Conservation (phyloP, 768 basidiomycete species). For the Dioszegia hungarica region DNA sequence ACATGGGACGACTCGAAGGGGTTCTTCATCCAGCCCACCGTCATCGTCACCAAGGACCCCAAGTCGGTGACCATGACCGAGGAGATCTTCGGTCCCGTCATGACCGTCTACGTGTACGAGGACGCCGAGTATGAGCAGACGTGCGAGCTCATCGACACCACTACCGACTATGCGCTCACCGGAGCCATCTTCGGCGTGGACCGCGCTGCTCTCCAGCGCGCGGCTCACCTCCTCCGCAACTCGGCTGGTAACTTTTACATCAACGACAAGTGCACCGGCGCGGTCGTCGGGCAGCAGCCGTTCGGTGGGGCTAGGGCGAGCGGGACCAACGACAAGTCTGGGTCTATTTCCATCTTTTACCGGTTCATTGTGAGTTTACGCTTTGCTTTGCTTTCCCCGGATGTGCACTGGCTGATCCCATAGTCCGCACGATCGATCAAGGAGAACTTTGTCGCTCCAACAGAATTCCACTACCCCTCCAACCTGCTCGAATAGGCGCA, state of each 20-base stretch:
- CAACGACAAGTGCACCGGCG: conserved; percentile 79
- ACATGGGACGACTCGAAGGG: conserved; percentile 62
- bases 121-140: conserved; percentile 83
- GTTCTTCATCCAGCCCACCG: conserved; percentile 89
- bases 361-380: conserved; percentile 50
- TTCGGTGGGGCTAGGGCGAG: conserved; percentile 90
- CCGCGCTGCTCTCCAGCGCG: conserved; percentile 70
- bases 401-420: conserved; percentile 51
- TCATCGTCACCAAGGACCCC: conserved; percentile 88
- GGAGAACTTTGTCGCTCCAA: conserved; percentile 85
- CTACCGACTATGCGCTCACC: conserved; percentile 87
- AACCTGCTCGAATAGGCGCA: conserved; percentile 60
- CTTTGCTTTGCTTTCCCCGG: neutral
- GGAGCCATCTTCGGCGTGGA: conserved; percentile 85
- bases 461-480: conserved; percentile 78
- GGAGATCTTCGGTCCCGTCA: conserved; percentile 94
- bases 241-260: conserved; percentile 96
- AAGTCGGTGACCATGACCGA: conserved; percentile 81
- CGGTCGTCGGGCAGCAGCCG: conserved; percentile 80
- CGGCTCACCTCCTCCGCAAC: conserved; percentile 78
- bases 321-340: conserved; percentile 98
- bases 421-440: conserved; percentile 87
- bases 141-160: conserved; percentile 75
- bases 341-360: conserved; percentile 69
- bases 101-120: conserved; percentile 87